Conservation (phyloP, 768 basidiomycete species). For the Lanmaoa pseudosensibilis region DNA sequence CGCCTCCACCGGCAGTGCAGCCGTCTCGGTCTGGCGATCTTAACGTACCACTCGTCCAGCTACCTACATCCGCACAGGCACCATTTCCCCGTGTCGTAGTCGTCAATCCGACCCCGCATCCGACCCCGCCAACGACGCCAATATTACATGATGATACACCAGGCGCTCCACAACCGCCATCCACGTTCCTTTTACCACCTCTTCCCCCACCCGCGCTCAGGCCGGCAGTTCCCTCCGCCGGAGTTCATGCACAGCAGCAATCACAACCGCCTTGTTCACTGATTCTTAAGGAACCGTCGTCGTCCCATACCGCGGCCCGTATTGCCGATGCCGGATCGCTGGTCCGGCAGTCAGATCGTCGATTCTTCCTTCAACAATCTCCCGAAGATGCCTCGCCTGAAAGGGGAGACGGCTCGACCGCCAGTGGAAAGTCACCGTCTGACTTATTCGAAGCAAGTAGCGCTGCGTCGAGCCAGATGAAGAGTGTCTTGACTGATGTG, state of each 20-base stretch:
- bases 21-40: slow-evolving; percentile 16
- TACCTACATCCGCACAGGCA: slow-evolving; percentile 26
- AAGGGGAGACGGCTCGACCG: slow-evolving; percentile 30
- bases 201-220: slow-evolving; percentile 28
- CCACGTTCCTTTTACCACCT: slow-evolving; percentile 31
- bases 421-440: slow-evolving; percentile 34
- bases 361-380: slow-evolving; percentile 47
- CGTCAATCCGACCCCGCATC: slow-evolving; percentile 75
- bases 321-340: slow-evolving; percentile 26
- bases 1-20: slow-evolving; percentile 1
- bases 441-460: slow-evolving; percentile 38
- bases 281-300: background rate
- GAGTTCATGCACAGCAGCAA: slow-evolving; percentile 12
- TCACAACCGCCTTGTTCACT: slow-evolving; percentile 19
- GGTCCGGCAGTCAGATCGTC: slow-evolving; percentile 39
- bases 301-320: slow-evolving; percentile 9
- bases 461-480: slow-evolving; percentile 33
- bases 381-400: slow-evolving; percentile 42
- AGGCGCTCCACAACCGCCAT: slow-evolving; percentile 26
- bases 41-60: slow-evolving; percentile 28
- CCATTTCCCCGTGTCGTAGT: slow-evolving; percentile 60
- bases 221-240: background rate
- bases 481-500: slow-evolving; percentile 22
- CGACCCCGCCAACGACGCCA: slow-evolving; percentile 76
- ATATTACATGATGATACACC: slow-evolving; percentile 32